Base-by-base conservation (phyloP, 1,139 yeast genomes). In the Hyphopichia pseudoburtonii region DNA sequence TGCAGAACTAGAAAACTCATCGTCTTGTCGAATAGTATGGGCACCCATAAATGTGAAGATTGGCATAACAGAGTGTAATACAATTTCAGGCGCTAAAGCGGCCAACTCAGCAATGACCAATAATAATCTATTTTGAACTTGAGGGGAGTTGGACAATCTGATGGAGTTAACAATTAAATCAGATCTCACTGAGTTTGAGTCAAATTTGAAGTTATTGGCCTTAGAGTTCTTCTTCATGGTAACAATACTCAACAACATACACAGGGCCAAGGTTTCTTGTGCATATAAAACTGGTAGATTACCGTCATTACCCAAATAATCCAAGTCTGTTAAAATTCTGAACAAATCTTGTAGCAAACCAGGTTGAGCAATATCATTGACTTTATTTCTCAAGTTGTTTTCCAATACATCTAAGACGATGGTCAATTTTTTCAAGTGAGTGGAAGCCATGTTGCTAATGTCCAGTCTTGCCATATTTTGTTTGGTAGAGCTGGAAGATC, bases 41-140 rank as follows among this genome's bases (percentile, higher is more conserved):
- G 97, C 96, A 40, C 99, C 99, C 98, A 92, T 92, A 54, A 92
- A 94, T 0, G 98, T 94, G 68, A 92, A 92, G 38, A 92, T 90
- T 15, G 99, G 98, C 99, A 92, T 92, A 11, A 94, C 96, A 3
- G 97, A 86, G 64, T 94, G 97, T 46, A 94, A 70, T 27, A 92
- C 89, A 28, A 86, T 79, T 56, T 92, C 97, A 7, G 98, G 96
- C 14, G 92, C 88, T 40, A 90, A 66, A 1, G 89, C 71, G 0
- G 97, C 97, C 49, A 92, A 70, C 37, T 89, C 85, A 3, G 97
- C 87, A 50, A 92, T 82, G 15, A 92, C 90, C 45, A 92, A 66
- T 43, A 92, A 68, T 37, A 92, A 68, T 49, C 90, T 78, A 62
- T 92, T 92, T 63, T 92, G 98, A 23, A 90, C 94, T 61, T 92